Conservation (phyloP, 2,329 filamentous ascomycete species). For the Periconia digitata region DNA sequence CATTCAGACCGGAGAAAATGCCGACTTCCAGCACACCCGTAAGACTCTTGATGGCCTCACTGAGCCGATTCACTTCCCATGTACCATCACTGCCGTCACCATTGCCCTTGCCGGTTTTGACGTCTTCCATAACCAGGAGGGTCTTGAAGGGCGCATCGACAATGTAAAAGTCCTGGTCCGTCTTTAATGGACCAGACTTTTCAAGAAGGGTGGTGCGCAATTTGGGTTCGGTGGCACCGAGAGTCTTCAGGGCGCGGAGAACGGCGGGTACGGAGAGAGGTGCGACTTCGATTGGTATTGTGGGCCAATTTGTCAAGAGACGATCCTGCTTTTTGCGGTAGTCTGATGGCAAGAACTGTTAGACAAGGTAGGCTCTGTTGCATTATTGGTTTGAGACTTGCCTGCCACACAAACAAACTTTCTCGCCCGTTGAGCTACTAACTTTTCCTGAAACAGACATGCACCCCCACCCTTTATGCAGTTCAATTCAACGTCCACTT, state of each 20-base stretch:
- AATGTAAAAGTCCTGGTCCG: conserved; percentile 85
- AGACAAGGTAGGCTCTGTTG: background rate
- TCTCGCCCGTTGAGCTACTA: conserved; percentile 81
- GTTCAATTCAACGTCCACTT: conserved; percentile 92
- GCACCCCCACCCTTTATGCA: conserved; percentile 97
- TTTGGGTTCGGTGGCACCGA: conserved; percentile 72
- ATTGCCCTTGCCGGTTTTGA: conserved; percentile 45
- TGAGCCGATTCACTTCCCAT: conserved; percentile 80
- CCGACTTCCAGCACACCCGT: conserved; percentile 90
- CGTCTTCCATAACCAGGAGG: conserved; percentile 65
- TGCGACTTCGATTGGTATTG: conserved; percentile 90
- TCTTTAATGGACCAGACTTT: conserved; percentile 82
- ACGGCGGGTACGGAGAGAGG: conserved; percentile 81
- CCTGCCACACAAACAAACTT: conserved; percentile 87
- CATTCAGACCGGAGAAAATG: conserved; percentile 82
- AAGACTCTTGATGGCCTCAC: conserved; percentile 74
- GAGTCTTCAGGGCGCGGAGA: conserved; percentile 66
- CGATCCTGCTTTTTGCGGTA: conserved; percentile 84
- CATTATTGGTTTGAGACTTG: conserved; percentile 43
- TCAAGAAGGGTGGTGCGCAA: conserved; percentile 72
- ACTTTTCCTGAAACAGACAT: conserved; percentile 97
- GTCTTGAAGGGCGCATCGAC: conserved; percentile 86
- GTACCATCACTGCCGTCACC: conserved; percentile 63
- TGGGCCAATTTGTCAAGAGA: conserved; percentile 75
- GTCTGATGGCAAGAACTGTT: conserved; percentile 55